Evolutionary conservation across 805 yeast genomes (phyloP), one percentile per base, ranked within the genome.

Genomic region (Kuraishia molischiana): DNA sequence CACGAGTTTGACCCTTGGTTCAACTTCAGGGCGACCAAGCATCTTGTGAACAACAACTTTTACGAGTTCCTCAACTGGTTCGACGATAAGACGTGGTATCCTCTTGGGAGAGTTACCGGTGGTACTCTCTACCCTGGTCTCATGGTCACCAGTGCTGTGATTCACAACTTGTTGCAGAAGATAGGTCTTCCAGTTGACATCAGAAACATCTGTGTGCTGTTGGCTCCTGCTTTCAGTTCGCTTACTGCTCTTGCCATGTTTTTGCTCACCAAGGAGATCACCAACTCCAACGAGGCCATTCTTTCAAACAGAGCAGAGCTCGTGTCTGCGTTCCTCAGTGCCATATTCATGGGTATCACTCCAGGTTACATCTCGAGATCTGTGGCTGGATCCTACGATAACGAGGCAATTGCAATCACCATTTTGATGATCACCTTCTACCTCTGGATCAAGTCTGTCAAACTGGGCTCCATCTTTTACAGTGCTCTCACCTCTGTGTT

Each of bases 51-150:
- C 32, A 77, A 86, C 53, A 80, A 92, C 5, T 90, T 77, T 59
- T 82, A 87, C 66, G 89, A 87, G 47, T 94, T 92, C 54, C 70
- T 94, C 53, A 92, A 92, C 59, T 92, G 98, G 98, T 92, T 92
- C 53, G 98, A 92, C 58, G 97, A 90, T 58, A 77, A 95, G 56
- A 90, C 98, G 15, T 92, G 99, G 99, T 92, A 92, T 59, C 99
- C 99, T 15, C 69, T 92, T 48, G 99, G 99, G 17, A 76, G 99
- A 64, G 98, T 92, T 53, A 92, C 98, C 10, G 99, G 99, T 49
- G 98, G 99, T 41, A 94, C 98, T 1, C 62, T 92, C 44, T 92
- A 94, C 54, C 99, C 99, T 3, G 99, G 99, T 5, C 67, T 94
- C 47, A 92, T 92, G 99, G 95, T 94, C 19, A 86, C 98, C 3